phyloP scores from a whole-genome alignment of 2,329 filamentous ascomycete species.

The Claviceps africana region DNA sequence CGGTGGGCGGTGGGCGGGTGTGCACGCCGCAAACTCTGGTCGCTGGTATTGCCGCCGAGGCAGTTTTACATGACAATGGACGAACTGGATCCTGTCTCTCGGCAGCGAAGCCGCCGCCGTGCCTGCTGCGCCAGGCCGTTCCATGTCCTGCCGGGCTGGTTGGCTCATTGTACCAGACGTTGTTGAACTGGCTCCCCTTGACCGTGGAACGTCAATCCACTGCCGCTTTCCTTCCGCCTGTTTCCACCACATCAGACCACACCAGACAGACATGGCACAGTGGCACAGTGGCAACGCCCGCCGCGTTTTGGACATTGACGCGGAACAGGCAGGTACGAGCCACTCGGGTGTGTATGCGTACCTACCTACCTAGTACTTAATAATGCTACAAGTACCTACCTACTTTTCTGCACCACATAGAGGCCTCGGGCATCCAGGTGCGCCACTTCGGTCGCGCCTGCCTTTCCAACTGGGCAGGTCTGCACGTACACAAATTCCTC shows the following conservation, averaged over 20 bases:
- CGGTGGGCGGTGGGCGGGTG: no score
- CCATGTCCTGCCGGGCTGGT: not conserved
- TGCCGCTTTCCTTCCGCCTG: not conserved
- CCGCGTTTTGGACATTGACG: no score
- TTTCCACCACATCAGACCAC: not conserved
- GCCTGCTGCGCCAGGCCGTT: not conserved
- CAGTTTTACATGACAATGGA: not conserved
- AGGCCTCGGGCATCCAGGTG: no score
- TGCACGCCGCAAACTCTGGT: no score
- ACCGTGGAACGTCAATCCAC: not conserved
- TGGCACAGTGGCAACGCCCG: no score
- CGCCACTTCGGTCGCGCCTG: not conserved
- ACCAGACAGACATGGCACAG: not conserved
- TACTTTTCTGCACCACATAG: no score
- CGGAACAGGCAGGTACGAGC: no score
- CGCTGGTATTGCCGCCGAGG: not conserved
- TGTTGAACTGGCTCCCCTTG: no score
- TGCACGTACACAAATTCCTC: not conserved
- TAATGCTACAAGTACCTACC: no score
- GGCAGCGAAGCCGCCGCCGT: not conserved
- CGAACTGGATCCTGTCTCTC: slow-evolving; percentile 1
- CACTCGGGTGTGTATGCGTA: no score
- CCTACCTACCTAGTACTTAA: no score
- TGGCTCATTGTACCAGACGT: not conserved
- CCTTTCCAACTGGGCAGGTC: not conserved